These are phyloP conservation scores for Delonix regia DNA, from an alignment of 306 rosid genomes.

Conservation along the genomic window DNA sequence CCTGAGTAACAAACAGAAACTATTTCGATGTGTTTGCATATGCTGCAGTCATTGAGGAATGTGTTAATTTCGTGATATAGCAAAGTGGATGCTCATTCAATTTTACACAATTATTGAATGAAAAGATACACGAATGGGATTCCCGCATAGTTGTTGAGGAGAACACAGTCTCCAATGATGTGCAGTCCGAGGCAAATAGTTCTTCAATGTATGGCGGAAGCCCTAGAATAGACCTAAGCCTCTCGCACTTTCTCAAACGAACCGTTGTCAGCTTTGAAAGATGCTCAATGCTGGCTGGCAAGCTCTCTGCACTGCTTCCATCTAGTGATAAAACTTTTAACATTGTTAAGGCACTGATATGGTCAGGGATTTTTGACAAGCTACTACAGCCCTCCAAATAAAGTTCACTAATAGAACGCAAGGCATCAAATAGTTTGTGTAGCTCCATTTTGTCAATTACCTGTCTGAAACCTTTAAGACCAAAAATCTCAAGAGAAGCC, in stretches of 20 bases:
- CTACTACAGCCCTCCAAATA: background rate
- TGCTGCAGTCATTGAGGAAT: background rate
- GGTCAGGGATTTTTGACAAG: background rate
- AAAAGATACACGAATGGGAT: background rate
- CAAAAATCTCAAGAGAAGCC: background rate
- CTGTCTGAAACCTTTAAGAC: background rate
- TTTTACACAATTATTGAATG: slow-evolving; percentile 24
- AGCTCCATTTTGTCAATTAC: background rate
- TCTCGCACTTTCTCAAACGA: background rate
- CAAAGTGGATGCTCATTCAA: background rate
- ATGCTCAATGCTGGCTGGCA: background rate
- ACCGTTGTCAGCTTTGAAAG: background rate
- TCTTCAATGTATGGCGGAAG: background rate
- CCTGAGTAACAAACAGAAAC: background rate
- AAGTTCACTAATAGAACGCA: background rate
- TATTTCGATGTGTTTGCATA: too few species aligned
- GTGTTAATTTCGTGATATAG: background rate
- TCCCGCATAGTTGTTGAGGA: background rate
- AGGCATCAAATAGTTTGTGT: background rate
- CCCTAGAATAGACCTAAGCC: slow-evolving; percentile 10
- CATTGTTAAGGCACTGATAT: background rate
- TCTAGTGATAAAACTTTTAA: background rate
- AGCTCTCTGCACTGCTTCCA: background rate
- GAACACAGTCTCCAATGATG: background rate
- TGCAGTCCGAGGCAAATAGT: background rate